phyloP scores from a whole-genome alignment of 2,329 filamentous ascomycete genomes.

The Calonectria honghensis region DNA sequence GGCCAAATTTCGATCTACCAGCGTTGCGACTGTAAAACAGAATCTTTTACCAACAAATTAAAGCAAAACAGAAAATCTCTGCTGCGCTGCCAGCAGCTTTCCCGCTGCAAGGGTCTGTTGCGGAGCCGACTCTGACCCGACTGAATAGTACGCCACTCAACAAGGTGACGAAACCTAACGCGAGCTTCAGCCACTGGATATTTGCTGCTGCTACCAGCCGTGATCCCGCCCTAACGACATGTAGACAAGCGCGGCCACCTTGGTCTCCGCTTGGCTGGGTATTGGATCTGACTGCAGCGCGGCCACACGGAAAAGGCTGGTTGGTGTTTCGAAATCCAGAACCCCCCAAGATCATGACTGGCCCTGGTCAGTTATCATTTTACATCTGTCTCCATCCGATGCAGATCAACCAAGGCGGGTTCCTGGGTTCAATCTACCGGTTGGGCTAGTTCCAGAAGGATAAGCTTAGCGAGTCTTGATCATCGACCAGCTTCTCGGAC shows the following conservation, averaged over 20 bases:
- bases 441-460: slow-evolving; percentile 14
- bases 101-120: slow-evolving; percentile 19
- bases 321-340: not conserved
- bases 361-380: slow-evolving; percentile 9
- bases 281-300: slow-evolving; percentile 11
- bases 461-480: not conserved
- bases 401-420: slow-evolving; percentile 12
- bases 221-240: slow-evolving; percentile 22
- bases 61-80: not conserved
- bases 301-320: not conserved
- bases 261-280: not conserved
- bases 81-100: not conserved
- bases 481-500: not conserved
- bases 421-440: slow-evolving; percentile 3
- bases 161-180: slow-evolving; percentile 28
- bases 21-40: not conserved
- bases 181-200: slow-evolving; percentile 30
- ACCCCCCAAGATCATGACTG: not conserved
- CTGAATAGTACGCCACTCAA: slow-evolving; percentile 28
- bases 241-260: slow-evolving; percentile 23
- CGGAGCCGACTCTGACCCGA: slow-evolving; percentile 32
- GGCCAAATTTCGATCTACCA: not conserved
- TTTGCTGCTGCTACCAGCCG: not conserved
- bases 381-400: not conserved
- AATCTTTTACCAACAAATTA: not conserved